Percentiles rank a stretch among this genome's conserved stretches.
These are phyloP conservation scores for Leccinum subatratum DNA, from an alignment of 1,284 basidiomycete genomes.

Conservation along the genomic window DNA sequence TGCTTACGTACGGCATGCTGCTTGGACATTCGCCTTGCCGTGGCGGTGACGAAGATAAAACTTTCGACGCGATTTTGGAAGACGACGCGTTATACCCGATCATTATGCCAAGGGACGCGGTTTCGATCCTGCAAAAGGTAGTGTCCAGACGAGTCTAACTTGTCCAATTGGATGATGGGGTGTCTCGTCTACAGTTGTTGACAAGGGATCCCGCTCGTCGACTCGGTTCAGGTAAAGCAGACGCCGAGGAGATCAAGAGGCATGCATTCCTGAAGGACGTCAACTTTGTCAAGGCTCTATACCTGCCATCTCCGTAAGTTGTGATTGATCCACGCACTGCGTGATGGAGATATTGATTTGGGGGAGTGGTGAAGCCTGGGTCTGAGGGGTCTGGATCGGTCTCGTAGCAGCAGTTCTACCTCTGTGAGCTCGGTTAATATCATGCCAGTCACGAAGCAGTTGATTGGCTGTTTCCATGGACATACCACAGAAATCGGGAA, in stretches of 20 bases:
- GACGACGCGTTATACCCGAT: slow-evolving; percentile 99
- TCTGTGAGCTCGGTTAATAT: slow-evolving; percentile 60
- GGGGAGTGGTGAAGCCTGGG: slow-evolving; percentile 29
- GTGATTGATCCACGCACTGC: slow-evolving; percentile 49
- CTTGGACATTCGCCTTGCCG: slow-evolving; percentile 98
- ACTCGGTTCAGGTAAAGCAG: slow-evolving; percentile 89
- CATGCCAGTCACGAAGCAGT: slow-evolving; percentile 86
- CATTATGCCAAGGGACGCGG: slow-evolving; percentile 98
- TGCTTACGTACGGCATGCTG: slow-evolving; percentile 98
- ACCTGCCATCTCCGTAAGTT: slow-evolving; percentile 40
- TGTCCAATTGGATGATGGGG: slow-evolving; percentile 11
- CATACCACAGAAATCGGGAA: slow-evolving; percentile 99
- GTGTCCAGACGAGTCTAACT: neutral
- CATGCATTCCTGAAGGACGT: slow-evolving; percentile 99
- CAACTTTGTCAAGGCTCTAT: slow-evolving; percentile 79
- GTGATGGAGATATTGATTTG: slow-evolving; percentile 30
- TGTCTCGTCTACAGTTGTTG: slow-evolving; percentile 58
- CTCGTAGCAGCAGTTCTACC: slow-evolving; percentile 39
- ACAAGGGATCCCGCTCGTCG: slow-evolving; percentile 91
- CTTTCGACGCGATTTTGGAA: slow-evolving; percentile 98
- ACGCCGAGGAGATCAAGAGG: slow-evolving; percentile 96
- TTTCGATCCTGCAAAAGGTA: slow-evolving; percentile 92
- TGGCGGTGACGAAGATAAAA: slow-evolving; percentile 99
- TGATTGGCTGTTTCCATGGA: slow-evolving; percentile 99
- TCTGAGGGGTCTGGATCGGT: slow-evolving; percentile 35